A percentile compares a stretch with the other conserved stretches of the same genome.
These are phyloP conservation scores for Coprinopsis sp. DNA, from an alignment of 768 basidiomycete species.

Conservation along the genomic window DNA sequence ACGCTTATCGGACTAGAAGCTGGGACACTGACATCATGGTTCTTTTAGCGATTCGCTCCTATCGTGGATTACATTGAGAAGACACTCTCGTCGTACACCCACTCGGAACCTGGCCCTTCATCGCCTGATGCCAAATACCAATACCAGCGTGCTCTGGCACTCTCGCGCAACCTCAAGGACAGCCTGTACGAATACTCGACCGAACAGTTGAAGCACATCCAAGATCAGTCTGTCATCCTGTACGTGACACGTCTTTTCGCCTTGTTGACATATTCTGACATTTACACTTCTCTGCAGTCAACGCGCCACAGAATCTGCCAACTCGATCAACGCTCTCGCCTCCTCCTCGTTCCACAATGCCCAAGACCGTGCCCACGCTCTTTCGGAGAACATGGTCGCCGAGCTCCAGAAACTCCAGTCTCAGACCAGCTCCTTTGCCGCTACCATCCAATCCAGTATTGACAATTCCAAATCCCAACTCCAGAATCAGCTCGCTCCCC, in stretches of 20 bases:
- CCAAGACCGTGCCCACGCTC: slow-evolving; percentile 50
- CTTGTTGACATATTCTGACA: neutral
- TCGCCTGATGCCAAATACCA: slow-evolving; percentile 62
- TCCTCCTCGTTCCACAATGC: slow-evolving; percentile 52
- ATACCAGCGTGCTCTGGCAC: slow-evolving; percentile 67
- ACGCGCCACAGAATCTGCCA: slow-evolving; percentile 64
- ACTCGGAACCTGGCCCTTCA: slow-evolving; percentile 42
- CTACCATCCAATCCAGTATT: slow-evolving; percentile 35
- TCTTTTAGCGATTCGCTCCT: slow-evolving; percentile 59
- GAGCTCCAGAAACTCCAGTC: slow-evolving; percentile 66
- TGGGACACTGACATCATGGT: slow-evolving; percentile 7
- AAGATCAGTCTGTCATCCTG: slow-evolving; percentile 61
- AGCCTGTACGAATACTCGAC: slow-evolving; percentile 61
- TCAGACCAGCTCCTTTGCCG: slow-evolving; percentile 47
- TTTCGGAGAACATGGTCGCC: slow-evolving; percentile 61
- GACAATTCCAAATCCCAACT: slow-evolving; percentile 33
- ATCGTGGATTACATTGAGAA: slow-evolving; percentile 68
- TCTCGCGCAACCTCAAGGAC: slow-evolving; percentile 61
- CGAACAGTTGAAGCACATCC: slow-evolving; percentile 68
- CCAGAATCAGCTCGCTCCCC: slow-evolving; percentile 48
- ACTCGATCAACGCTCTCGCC: slow-evolving; percentile 55
- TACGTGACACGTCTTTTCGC: slow-evolving; percentile 29
- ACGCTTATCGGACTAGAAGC: too few relatives aligned
- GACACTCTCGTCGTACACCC: slow-evolving; percentile 46
- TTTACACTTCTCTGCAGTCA: slow-evolving; percentile 38